Conservation (phyloP, 176 grass and related monocot genomes). For the Poa pratensis region DNA sequence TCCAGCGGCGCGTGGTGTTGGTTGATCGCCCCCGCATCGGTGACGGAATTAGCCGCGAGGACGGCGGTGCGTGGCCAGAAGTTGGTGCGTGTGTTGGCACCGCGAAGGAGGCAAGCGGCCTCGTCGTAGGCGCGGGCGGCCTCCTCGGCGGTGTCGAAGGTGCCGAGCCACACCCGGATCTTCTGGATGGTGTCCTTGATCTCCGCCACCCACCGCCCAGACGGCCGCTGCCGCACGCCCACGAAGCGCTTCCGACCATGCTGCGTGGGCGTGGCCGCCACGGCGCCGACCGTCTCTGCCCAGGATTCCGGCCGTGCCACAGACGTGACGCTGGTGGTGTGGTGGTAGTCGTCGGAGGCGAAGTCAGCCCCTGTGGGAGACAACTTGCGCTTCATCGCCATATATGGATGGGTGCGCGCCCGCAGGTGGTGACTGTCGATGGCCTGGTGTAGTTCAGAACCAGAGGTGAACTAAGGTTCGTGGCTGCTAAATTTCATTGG, state of each 20-base stretch:
- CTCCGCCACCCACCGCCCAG: conserved; percentile 77
- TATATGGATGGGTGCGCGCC: neutral
- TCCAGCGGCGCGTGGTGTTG: neutral
- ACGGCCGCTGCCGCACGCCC: conserved; percentile 70
- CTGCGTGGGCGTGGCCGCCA: neutral
- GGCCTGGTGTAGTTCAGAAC: neutral
- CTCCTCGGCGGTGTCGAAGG: conserved; percentile 93
- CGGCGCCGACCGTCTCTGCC: neutral
- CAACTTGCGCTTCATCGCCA: conserved; percentile 51
- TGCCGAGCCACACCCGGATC: conserved; percentile 92
- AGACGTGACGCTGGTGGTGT: neutral
- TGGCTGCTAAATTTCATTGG: neutral
- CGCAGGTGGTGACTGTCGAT: neutral
- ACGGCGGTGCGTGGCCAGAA: conserved; percentile 41
- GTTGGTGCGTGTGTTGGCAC: conserved; percentile 84
- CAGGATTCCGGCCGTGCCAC: neutral
- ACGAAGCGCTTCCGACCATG: conserved; percentile 52
- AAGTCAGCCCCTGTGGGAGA: neutral
- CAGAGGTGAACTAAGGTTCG: neutral
- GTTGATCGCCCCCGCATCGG: neutral
- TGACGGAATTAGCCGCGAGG: neutral
- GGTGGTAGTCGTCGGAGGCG: neutral
- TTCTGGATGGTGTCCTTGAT: conserved; percentile 91
- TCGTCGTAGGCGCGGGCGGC: conserved; percentile 80
- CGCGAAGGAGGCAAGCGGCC: conserved; percentile 80